phyloP scores from a whole-genome alignment of 179 eudicot species.

The Beta macrorhiza region DNA sequence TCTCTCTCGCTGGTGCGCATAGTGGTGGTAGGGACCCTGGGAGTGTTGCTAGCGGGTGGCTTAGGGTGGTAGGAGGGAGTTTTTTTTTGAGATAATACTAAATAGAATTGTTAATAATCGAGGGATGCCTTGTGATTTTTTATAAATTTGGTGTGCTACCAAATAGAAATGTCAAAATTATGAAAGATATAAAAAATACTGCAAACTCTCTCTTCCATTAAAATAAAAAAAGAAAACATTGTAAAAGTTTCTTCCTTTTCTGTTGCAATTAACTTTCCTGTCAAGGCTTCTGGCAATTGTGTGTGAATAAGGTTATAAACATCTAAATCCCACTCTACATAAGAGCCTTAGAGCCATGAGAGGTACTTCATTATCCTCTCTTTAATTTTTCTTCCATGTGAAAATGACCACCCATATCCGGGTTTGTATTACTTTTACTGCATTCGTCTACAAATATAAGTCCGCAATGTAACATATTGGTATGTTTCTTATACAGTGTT shows the following conservation, averaged over 20 bases:
- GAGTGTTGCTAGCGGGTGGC: too few species aligned
- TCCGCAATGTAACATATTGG: not conserved
- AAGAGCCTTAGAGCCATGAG: not conserved
- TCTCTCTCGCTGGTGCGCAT: too few species aligned
- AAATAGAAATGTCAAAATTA: too few species aligned
- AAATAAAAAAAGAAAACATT: too few species aligned
- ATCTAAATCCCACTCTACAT: not conserved
- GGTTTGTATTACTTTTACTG: not conserved
- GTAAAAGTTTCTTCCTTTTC: not conserved
- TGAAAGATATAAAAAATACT: not conserved
- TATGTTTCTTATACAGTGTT: constrained; percentile 1
- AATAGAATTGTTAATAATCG: not conserved
- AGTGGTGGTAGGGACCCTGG: too few species aligned
- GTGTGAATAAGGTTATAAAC: not conserved
- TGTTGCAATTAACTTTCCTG: not conserved
- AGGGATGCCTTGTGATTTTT: not conserved
- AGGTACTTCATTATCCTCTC: not conserved
- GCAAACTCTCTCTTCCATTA: not conserved
- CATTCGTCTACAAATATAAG: not conserved
- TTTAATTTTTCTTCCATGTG: not conserved
- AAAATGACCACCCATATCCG: not conserved
- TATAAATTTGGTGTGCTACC: too few species aligned
- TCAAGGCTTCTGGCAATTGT: not conserved
- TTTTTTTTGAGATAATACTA: too few species aligned
- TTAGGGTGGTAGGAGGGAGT: too few species aligned